Percentiles rank a stretch among this genome's conserved stretches.
Evolutionary conservation across 257 asterid genomes (phyloP).

Genomic region (Schizonepeta tenuifolia): DNA sequence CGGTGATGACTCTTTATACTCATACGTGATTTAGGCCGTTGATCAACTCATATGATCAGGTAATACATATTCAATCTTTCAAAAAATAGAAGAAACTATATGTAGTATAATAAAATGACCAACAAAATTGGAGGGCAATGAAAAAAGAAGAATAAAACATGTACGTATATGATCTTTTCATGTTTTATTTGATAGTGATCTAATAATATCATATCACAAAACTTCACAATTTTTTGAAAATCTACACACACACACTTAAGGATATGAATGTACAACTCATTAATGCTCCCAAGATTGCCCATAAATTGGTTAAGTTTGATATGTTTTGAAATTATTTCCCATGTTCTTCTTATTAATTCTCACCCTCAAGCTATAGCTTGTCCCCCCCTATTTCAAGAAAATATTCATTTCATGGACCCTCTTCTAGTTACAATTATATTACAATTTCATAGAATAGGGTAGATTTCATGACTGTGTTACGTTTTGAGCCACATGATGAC

Average conservation of each 20-base stretch:
- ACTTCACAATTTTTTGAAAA: neutral
- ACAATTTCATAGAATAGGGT: constrained; percentile 24
- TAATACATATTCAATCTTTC: too few species aligned
- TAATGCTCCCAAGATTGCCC: constrained; percentile 24
- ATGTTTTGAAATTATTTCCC: constrained; percentile 24
- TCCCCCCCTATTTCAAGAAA: constrained; percentile 24
- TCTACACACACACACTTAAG: neutral
- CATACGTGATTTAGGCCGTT: too few species aligned
- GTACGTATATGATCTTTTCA: too few species aligned
- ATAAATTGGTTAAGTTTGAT: constrained; percentile 17
- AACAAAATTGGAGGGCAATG: too few species aligned
- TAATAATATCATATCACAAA: neutral
- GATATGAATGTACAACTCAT: constrained; percentile 7
- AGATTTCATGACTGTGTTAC: constrained; percentile 17
- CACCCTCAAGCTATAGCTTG: constrained; percentile 28
- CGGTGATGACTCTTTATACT: too few species aligned
- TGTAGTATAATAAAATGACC: too few species aligned
- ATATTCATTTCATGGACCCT: constrained; percentile 34
- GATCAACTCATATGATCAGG: too few species aligned
- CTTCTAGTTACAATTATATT: constrained; percentile 11
- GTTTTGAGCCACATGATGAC: constrained; percentile 7
- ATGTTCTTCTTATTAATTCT: constrained; percentile 28
- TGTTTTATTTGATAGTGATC: neutral
- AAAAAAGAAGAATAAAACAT: too few species aligned
- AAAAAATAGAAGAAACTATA: too few species aligned